Evolutionary conservation across 768 basidiomycete genomes (phyloP), one percentile per base, ranked within the genome.

Genomic region (Pulveroboletus frians): DNA sequence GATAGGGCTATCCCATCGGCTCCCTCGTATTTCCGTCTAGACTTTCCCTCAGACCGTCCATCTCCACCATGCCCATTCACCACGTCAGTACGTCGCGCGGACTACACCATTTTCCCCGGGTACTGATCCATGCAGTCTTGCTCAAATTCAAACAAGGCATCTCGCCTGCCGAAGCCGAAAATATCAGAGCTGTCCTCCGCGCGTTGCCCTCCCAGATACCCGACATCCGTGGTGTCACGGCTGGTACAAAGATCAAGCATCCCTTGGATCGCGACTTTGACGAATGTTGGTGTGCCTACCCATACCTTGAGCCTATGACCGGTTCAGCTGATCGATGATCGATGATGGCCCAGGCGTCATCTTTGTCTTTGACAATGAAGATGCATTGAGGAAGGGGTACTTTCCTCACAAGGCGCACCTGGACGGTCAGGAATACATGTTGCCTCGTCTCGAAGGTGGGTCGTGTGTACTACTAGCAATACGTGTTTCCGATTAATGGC

Each of bases 221-320:
- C 3, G 38, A 49, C 17, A 60, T 67, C 23, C 46, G 46, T 26
- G 27, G 23, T 17, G 0, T 63, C 30, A 44, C 45, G 40, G 14
- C 39, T 1, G 63, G 63, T 7, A 41, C 27, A 5, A 60, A 27
- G 29, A 26, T 63, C 35, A 53, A 38, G 18, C 57, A 65, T 34
- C 48, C 50, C 8, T 15, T 60, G 21, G 57, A 56, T 34, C 65
- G 48, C 8, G 57, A 53, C 42, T 67, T 41, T 37, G 60, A 63
- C 39, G 47, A 55, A 50, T 62, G 65, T 67, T 17, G 13, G 37
- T 26, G 10, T 11, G 13, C 21, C 6, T n/a, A 21, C 31, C 9
- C 14, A 8, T 41, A 14, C 10, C 31, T 43, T 35, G n/a, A 13
- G 9, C n/a, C 32, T 13, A 6, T 23, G 41, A 34, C 21, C 4